Conservation (phyloP, 345 rosid genomes). For the Populus nigra region DNA sequence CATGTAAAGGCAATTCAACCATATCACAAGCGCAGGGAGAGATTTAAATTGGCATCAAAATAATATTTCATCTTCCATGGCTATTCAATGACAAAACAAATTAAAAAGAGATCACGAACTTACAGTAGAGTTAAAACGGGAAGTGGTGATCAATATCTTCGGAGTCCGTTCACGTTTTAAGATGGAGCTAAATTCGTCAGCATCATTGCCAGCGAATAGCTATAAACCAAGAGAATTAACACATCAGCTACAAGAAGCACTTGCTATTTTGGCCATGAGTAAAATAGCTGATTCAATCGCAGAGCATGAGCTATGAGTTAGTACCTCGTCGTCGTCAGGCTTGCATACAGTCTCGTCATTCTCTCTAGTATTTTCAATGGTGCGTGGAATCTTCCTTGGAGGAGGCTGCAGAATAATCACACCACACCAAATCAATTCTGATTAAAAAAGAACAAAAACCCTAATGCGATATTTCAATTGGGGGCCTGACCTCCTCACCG, state of each 20-base stretch:
- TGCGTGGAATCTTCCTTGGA: constrained; percentile 61
- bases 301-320: neutral
- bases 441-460: neutral
- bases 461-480: neutral
- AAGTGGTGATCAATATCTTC: constrained; percentile 83
- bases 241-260: constrained; percentile 8
- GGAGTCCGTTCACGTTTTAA: constrained; percentile 55
- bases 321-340: constrained; percentile 92
- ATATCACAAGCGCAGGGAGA: constrained; percentile 2
- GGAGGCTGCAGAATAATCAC: constrained; percentile 51
- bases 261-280: neutral
- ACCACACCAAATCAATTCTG: neutral
- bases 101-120: constrained; percentile 21
- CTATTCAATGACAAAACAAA: neutral
- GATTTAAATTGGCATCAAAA: neutral
- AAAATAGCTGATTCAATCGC: neutral
- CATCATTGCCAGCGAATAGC: constrained; percentile 84
- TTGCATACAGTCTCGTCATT: constrained; percentile 80
- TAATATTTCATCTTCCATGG: neutral
- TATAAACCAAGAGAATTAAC: constrained; percentile 22
- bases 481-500: constrained; percentile 71
- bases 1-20: neutral
- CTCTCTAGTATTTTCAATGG: constrained; percentile 94
- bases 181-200: constrained; percentile 75
- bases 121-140: constrained; percentile 87